phyloP scores from a whole-genome alignment of 2,329 filamentous ascomycete genomes.

The Pseudogymnoascus sp. region DNA sequence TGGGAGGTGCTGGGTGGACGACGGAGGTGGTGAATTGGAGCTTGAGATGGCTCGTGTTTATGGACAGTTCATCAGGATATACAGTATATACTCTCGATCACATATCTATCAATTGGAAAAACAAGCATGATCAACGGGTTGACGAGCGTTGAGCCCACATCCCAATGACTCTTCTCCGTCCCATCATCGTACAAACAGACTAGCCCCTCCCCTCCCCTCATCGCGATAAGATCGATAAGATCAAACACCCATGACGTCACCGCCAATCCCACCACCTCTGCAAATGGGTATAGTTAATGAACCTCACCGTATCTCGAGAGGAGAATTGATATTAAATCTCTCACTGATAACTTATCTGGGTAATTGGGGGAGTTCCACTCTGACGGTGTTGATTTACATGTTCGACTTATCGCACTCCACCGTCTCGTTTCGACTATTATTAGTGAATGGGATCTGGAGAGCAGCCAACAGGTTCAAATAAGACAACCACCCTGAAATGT shows the following conservation, averaged over 20 bases:
- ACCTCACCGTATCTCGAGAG: neutral
- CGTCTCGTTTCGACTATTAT: too few species aligned
- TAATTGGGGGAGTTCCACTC: neutral
- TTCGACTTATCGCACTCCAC: neutral
- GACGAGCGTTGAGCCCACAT: neutral
- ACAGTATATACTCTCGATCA: neutral
- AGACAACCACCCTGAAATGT: too few species aligned
- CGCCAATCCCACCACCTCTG: neutral
- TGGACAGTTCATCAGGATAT: neutral
- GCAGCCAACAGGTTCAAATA: too few species aligned
- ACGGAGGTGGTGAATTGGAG: neutral
- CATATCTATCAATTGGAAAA: neutral
- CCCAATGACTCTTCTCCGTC: neutral
- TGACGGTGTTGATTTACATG: neutral
- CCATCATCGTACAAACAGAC: neutral
- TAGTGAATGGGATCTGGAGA: too few species aligned
- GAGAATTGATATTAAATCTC: neutral
- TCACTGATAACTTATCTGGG: neutral
- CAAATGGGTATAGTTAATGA: neutral
- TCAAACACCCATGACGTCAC: neutral
- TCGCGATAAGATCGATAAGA: conserved; percentile 6
- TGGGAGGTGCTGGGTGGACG: neutral
- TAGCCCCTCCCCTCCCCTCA: neutral
- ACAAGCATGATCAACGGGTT: neutral
- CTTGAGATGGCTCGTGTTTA: neutral